Evolutionary conservation across 768 basidiomycete species (phyloP).

Genomic region (Epithele typhae): DNA sequence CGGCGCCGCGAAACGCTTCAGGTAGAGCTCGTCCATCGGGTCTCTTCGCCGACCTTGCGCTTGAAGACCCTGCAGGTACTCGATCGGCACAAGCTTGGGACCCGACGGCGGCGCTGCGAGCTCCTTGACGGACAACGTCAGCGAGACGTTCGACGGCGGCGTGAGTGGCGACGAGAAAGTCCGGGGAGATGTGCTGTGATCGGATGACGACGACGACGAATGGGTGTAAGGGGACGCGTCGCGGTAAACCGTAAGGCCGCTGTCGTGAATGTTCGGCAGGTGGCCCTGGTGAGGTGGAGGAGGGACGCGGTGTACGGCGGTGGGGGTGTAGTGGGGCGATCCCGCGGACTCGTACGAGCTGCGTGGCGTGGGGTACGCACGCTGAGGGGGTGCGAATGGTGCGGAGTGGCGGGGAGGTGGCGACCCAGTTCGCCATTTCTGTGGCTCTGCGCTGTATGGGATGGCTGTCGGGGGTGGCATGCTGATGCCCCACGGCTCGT

Average conservation of each 20-base stretch:
- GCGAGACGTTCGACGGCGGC: conserved; percentile 12
- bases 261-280: conserved; percentile 13
- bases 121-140: conserved; percentile 5
- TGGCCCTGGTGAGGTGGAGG: not conserved
- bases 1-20: conserved; percentile 44
- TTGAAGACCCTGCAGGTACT: conserved; percentile 49
- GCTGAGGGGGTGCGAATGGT: conserved; percentile 7
- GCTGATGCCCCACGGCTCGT: conserved; percentile 20
- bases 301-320: not conserved
- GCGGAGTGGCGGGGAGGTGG: not conserved
- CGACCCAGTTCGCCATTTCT: conserved; percentile 5
- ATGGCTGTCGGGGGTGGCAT: conserved; percentile 7
- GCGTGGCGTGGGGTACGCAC: conserved; percentile 9
- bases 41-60: conserved; percentile 46
- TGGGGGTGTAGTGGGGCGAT: conserved; percentile 1
- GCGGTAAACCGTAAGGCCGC: conserved; percentile 15
- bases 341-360: conserved; percentile 8
- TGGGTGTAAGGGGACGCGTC: conserved; percentile 26
- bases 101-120: not conserved
- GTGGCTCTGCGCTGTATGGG: conserved; percentile 6
- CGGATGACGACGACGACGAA: conserved; percentile 20
- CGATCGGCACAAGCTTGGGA: conserved; percentile 52
- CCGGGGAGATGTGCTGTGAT: conserved; percentile 15
- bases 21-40: conserved; percentile 59
- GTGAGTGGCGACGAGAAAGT: conserved; percentile 16